Evolutionary conservation across 2,329 filamentous ascomycete species (phyloP).

Genomic region (Cytospora piceicola): DNA sequence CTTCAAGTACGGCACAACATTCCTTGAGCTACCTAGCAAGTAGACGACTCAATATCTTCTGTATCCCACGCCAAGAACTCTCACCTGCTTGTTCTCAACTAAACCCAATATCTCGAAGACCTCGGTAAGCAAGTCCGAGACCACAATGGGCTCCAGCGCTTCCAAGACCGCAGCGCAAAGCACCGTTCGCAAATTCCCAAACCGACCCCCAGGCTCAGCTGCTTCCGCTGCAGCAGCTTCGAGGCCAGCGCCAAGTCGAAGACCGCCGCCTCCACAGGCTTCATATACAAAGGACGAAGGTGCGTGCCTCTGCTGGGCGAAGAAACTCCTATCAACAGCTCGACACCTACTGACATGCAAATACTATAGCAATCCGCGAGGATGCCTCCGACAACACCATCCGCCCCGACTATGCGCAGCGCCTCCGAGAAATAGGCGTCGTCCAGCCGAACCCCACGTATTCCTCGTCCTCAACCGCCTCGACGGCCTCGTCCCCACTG

Average conservation of each 20-base stretch:
- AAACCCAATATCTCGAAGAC: neutral
- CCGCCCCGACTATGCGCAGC: constrained; percentile 52
- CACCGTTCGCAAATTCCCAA: constrained; percentile 35
- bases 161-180: constrained; percentile 29
- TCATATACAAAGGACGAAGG: constrained; percentile 35
- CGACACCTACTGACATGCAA: constrained; percentile 6
- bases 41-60: neutral
- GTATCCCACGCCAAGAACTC: neutral
- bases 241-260: constrained; percentile 12
- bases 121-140: neutral
- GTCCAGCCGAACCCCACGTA: constrained; percentile 58
- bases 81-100: too few relatives aligned
- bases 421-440: constrained; percentile 59
- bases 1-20: neutral
- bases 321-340: neutral
- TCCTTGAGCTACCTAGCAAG: neutral
- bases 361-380: constrained; percentile 43
- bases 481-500: constrained; percentile 22
- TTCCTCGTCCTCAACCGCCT: constrained; percentile 55
- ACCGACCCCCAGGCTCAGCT: constrained; percentile 35
- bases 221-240: constrained; percentile 17
- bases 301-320: constrained; percentile 21
- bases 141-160: constrained; percentile 29
- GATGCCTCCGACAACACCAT: constrained; percentile 43
- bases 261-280: constrained; percentile 26